Percentiles rank a stretch among this genome's conserved stretches.
Conservation (phyloP, 1,139 yeast genomes). For the Suhomyces taliae region DNA sequence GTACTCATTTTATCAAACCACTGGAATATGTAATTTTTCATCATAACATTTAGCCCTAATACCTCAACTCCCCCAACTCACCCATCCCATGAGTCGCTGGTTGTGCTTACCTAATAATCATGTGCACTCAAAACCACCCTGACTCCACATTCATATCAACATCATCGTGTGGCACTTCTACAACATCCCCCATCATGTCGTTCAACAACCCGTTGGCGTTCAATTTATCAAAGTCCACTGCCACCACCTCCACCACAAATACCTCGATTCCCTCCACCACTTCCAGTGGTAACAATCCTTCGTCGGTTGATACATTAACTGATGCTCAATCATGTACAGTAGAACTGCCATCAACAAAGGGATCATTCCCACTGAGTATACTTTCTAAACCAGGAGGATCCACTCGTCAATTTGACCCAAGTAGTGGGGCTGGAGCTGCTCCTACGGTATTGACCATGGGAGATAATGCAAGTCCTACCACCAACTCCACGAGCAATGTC, state of each 20-base stretch:
- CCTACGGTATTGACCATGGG: constrained; percentile 28
- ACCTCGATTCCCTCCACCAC: constrained; percentile 20
- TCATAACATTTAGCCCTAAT: no score
- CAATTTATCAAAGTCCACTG: constrained; percentile 39
- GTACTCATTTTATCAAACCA: no score
- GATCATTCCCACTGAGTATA: constrained; percentile 23
- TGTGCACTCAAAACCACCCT: background rate
- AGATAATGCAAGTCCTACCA: constrained; percentile 11
- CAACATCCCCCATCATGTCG: constrained; percentile 22
- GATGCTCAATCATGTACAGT: background rate
- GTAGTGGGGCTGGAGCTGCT: constrained; percentile 19
- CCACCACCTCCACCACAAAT: constrained; percentile 46
- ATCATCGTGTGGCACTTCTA: background rate
- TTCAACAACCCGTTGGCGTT: constrained; percentile 38
- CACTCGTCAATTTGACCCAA: background rate
- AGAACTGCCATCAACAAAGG: constrained; percentile 9
- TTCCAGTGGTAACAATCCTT: background rate
- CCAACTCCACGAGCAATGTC: background rate
- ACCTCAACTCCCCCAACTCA: no score
- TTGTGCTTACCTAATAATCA: background rate
- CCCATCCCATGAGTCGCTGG: background rate
- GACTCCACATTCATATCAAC: background rate
- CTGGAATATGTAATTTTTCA: no score
- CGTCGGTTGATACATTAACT: background rate
- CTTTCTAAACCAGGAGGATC: constrained; percentile 14